Evolutionary conservation across 164 flowering plant species (phyloP), one percentile per base, ranked within the genome.

Genomic region (Platanus orientalis): DNA sequence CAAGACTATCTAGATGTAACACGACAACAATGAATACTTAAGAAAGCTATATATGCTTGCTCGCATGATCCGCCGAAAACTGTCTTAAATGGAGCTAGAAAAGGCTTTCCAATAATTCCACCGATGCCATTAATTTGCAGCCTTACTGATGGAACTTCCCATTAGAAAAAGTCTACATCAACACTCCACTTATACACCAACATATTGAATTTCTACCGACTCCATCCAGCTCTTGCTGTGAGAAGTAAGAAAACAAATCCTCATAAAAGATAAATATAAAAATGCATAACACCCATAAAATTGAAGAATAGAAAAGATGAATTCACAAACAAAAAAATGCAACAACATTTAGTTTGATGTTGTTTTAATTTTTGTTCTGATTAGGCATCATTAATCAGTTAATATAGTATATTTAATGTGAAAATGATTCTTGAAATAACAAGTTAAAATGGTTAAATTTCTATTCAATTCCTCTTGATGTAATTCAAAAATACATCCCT

Each of bases 41-140:
- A 36, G 9, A 7, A 36, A 7, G 42, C 9, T 25, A 49, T 27
- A 23, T 44, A 32, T 50, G 56, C 80, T 73, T 83, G 81, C 83
- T 81, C 80, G 80, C 86, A 83, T 5, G 86, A 78, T 56, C 57
- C 79, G 6, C 78, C 80, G 51, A 83, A 81, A 25, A 76, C 53
- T 1, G 72, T 59, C 78, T 81, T 83, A 24, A 85, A 52, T 1
- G 87, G 90, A 57, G 82, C 82, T 4, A 45, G 20, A 34, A 83
- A 64, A 44, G 71, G 70, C 62, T 66, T 77, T 51, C 83, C 84
- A 39, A 83, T 20, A 44, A 69, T 59, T 32, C 67, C 44, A 26
- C 87, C 86, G 16, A 76, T 19, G 50, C 84, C 81, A 62, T 64
- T n/a, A n/a, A n/a, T n/a, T 69, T 28, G 83, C 79, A 52, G 79